These are phyloP conservation scores for Castanea sativa DNA, from an alignment of 306 rosid species.

Conservation along the genomic window DNA sequence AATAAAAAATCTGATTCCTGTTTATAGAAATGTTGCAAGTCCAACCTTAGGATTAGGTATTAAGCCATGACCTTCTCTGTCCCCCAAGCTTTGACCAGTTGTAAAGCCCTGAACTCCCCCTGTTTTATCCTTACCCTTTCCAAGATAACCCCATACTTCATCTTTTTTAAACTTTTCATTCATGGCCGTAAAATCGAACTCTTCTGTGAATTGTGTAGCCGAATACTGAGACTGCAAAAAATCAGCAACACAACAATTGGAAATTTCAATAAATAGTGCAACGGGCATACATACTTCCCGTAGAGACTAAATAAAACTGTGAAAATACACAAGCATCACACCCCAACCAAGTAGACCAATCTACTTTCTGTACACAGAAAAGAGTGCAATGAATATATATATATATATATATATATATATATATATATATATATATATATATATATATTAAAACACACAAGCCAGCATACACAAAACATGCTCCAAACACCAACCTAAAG, in stretches of 20 bases:
- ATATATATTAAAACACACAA: too few relatives aligned
- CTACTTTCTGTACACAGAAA: too few relatives aligned
- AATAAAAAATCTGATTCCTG: background rate
- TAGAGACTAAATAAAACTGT: background rate
- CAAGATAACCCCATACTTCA: constrained; percentile 75
- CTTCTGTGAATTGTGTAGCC: constrained; percentile 55
- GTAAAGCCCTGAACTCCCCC: constrained; percentile 31
- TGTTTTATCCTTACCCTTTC: constrained; percentile 37
- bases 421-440: too few relatives aligned
- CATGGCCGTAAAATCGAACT: constrained; percentile 83
- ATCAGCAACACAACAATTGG: background rate
- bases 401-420: too few relatives aligned
- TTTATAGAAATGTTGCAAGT: constrained; percentile 2
- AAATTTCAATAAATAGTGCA: too few relatives aligned
- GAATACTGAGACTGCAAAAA: constrained; percentile 32
- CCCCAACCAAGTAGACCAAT: background rate
- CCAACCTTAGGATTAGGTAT: constrained; percentile 41
- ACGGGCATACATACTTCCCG: too few relatives aligned
- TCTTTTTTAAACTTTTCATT: constrained; percentile 79
- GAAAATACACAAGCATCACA: background rate
- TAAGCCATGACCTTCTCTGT: constrained; percentile 28
- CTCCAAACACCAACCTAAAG: too few relatives aligned
- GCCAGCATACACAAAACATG: too few relatives aligned
- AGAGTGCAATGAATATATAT: too few relatives aligned
- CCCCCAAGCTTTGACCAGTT: constrained; percentile 31